A percentile compares a stretch with the other conserved stretches of the same genome.
These are phyloP conservation scores for Tolypocladium nubicola DNA, from an alignment of 2,329 filamentous ascomycete species.

Conservation along the genomic window DNA sequence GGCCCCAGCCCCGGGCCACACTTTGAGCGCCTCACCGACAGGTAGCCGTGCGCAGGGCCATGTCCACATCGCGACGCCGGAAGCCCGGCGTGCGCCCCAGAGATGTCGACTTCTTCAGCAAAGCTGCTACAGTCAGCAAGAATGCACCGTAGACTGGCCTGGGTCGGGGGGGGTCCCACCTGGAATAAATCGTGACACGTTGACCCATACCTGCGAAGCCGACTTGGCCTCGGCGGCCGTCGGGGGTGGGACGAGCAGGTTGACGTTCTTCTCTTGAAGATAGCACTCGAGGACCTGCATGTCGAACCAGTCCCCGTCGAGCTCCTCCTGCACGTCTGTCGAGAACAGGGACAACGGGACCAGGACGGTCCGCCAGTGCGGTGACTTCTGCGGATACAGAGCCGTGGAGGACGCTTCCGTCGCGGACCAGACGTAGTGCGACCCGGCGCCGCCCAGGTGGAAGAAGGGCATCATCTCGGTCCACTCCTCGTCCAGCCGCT, in stretches of 20 bases:
- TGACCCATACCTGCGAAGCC: background rate
- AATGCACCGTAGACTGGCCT: background rate
- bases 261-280: conserved; percentile 3
- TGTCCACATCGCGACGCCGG: conserved; percentile 6
- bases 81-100: conserved; percentile 7
- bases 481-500: background rate
- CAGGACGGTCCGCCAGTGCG: background rate
- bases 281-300: conserved; percentile 9
- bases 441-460: conserved; percentile 55
- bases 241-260: background rate
- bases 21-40: background rate
- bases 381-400: background rate
- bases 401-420: background rate
- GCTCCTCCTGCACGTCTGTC: conserved; percentile 2
- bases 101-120: conserved; percentile 4
- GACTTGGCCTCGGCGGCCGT: background rate
- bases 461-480: conserved; percentile 37
- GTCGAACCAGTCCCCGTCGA: conserved; percentile 9
- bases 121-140: conserved; percentile 1
- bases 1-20: background rate
- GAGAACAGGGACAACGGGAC: conserved; percentile 5
- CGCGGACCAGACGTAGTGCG: conserved; percentile 13
- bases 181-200: background rate
- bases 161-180: background rate
- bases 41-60: background rate